Evolutionary conservation across 2,329 filamentous ascomycete species (phyloP).

Genomic region (Monilinia laxa): DNA sequence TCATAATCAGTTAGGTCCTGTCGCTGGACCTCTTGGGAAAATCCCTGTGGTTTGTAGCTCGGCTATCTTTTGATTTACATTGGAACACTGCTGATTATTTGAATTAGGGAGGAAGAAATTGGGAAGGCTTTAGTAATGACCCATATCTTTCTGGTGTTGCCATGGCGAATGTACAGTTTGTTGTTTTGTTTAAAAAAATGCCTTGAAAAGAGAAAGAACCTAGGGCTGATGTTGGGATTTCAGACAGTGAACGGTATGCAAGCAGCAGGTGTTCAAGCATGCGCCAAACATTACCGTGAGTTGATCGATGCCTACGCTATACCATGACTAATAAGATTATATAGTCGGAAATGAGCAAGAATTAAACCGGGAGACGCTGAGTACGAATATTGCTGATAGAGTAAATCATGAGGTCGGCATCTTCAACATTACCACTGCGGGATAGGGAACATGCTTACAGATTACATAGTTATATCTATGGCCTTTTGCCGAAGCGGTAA

Average conservation of each 20-base stretch:
- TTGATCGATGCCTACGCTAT: conserved; percentile 33
- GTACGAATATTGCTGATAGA: conserved; percentile 61
- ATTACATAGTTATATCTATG: conserved; percentile 36
- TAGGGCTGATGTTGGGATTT: background rate
- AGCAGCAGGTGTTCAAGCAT: conserved; percentile 51
- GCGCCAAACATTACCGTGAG: conserved; percentile 56
- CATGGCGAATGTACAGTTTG: conserved; percentile 47
- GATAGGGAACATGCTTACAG: background rate
- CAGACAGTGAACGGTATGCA: conserved; percentile 61
- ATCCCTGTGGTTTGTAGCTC: conserved; percentile 48
- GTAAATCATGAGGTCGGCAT: conserved; percentile 67
- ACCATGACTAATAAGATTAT: conserved; percentile 28
- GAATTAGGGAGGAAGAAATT: conserved; percentile 69
- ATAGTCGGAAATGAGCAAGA: conserved; percentile 69
- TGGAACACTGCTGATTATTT: conserved; percentile 39
- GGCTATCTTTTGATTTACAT: background rate
- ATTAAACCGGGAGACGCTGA: conserved; percentile 53
- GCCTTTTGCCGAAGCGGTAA: conserved; percentile 67
- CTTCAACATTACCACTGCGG: conserved; percentile 42
- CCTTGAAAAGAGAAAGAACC: too few species aligned
- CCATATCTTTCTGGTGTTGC: conserved; percentile 70
- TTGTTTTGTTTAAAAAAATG: background rate
- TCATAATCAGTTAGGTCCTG: conserved; percentile 73
- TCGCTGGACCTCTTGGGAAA: conserved; percentile 73
- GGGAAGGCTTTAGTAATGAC: conserved; percentile 80